Conservation (phyloP, 2,329 filamentous ascomycete genomes). For the Sclerotinia glacialis region DNA sequence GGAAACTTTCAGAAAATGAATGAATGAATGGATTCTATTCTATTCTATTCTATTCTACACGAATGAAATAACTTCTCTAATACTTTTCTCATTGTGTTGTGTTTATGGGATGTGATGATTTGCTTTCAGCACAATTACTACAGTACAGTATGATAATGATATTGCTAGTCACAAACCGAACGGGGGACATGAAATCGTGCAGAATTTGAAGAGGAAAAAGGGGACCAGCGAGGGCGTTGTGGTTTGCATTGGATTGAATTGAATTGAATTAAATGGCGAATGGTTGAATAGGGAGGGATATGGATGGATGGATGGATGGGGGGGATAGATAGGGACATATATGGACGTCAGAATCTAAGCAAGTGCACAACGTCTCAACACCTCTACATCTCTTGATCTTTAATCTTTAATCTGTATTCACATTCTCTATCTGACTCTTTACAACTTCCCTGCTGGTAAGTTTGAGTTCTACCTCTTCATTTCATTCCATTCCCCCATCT, state of each 20-base stretch:
- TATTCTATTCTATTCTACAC: slow-evolving; percentile 4
- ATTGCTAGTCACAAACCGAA: not conserved
- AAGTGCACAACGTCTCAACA: too few species aligned
- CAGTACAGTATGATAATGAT: not conserved
- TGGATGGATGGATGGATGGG: too few species aligned
- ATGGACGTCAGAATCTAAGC: too few species aligned
- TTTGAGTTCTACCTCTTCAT: not conserved
- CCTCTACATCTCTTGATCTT: not conserved
- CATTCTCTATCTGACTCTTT: not conserved
- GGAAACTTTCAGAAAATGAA: not conserved
- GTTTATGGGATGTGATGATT: not conserved
- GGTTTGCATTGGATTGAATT: not conserved
- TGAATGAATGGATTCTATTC: not conserved
- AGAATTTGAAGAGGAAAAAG: not conserved
- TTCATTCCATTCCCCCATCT: not conserved
- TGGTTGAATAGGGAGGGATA: too few species aligned
- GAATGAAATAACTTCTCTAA: slow-evolving; percentile 9
- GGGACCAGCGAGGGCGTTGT: not conserved
- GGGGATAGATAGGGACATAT: too few species aligned
- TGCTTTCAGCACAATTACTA: not conserved
- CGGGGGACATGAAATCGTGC: too few species aligned
- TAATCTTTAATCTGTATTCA: not conserved
- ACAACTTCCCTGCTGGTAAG: too few species aligned
- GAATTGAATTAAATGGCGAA: not conserved
- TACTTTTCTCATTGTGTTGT: not conserved